Evolutionary conservation across 192 early-diverging fungal species (phyloP), one percentile per base, ranked within the genome.

Genomic region (Podila verticillata): DNA sequence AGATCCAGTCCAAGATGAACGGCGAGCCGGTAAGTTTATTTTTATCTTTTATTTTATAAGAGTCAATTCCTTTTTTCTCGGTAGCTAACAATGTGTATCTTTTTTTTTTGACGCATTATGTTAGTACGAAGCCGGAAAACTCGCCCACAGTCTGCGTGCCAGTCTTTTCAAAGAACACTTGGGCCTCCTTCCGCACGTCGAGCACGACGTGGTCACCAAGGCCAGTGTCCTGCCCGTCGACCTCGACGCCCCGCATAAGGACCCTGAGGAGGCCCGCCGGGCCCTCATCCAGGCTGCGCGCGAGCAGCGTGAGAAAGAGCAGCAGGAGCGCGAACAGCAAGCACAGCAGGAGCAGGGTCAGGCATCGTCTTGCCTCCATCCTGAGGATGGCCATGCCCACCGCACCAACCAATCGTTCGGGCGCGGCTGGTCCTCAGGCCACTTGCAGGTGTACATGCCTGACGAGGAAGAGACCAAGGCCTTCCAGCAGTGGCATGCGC

Each of bases 91-190:
- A 39, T 13, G 0, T 39, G 6, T 12, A 39, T 12, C 3, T 39
- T 7, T 9, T 1, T 12, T 13, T 39, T 7, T 9, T 1, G 8
- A 13, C 36, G 49, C 19, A 54, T 22, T 7, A 54, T 15, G 7
- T 20, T 82, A 91, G 68, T 95, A 91, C 83, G 79, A 94, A 65
- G 95, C 91, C 5, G 87, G 89, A 22, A 86, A 88, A 24, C 91
- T 96, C 64, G 94, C 93, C 13, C 87, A 90, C 72, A 86, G 87
- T n/a, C 69, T 96, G 48, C 90, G 95, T 3, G 83, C 90, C 34
- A 86, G 91, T 61, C 81, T 96, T 17, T 96, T 92, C 81, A 90
- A 92, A 61, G 95, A 96, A 73, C 95, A 96, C 80, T 84, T 94
- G 29, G 95, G 95, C 8, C 66, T 95, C 6, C 58, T 95, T 17